Evolutionary conservation across 345 rosid genomes (phyloP).

Genomic region (Sisymbrium altissimum): DNA sequence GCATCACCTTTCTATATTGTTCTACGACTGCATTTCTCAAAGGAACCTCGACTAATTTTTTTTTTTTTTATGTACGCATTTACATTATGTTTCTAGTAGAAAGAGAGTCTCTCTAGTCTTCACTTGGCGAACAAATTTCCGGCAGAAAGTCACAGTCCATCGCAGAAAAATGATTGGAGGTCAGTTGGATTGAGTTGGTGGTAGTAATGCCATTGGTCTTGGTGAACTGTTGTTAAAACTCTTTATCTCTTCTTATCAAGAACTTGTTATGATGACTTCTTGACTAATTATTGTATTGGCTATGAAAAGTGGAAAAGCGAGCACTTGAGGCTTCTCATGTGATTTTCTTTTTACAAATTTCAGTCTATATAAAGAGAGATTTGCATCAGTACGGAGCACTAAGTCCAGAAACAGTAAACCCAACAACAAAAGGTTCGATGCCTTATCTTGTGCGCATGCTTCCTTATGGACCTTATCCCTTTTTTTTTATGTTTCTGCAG

Average conservation of each 20-base stretch:
- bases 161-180: slow-evolving; percentile 4
- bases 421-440: neutral
- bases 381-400: slow-evolving; percentile 21
- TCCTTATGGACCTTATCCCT: neutral
- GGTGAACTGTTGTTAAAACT: neutral
- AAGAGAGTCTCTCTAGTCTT: neutral
- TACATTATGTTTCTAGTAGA: neutral
- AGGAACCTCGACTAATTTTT: too few species aligned
- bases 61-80: too few species aligned
- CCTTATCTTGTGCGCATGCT: slow-evolving; percentile 30
- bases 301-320: slow-evolving; percentile 3
- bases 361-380: neutral
- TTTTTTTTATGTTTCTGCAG: neutral
- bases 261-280: slow-evolving; percentile 11
- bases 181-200: neutral
- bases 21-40: too few species aligned
- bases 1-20: too few species aligned
- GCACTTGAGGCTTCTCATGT: slow-evolving; percentile 15
- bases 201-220: neutral
- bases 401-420: slow-evolving; percentile 16
- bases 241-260: neutral
- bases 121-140: neutral
- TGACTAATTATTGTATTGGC: slow-evolving; percentile 8
- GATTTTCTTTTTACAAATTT: slow-evolving; percentile 2
- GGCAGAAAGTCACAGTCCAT: neutral